These are phyloP conservation scores for Sideroxylon spinosum DNA, from an alignment of 179 eudicot species.

Conservation along the genomic window DNA sequence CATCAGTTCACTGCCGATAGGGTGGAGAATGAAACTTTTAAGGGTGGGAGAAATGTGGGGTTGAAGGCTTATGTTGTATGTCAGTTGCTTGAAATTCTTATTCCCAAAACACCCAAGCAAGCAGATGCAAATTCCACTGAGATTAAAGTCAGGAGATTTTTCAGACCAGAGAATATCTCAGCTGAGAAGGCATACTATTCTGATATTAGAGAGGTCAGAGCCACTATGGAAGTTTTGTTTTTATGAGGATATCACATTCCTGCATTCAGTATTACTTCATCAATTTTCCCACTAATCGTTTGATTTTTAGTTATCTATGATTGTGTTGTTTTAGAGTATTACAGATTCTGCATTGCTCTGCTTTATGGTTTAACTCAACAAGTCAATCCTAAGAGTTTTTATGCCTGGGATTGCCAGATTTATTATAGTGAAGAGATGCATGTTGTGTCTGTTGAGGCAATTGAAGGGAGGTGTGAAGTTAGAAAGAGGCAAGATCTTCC, in stretches of 20 bases:
- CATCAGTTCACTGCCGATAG: constrained; percentile 42
- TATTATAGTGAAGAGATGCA: constrained; percentile 67
- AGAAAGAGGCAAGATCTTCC: constrained; percentile 54
- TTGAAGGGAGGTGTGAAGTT: constrained; percentile 75
- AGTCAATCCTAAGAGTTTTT: neutral
- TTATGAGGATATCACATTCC: neutral
- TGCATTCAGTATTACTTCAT: neutral
- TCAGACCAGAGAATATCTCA: constrained; percentile 80
- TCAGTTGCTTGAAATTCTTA: constrained; percentile 55
- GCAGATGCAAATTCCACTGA: constrained; percentile 35
- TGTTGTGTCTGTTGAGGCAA: constrained; percentile 34
- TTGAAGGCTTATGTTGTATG: constrained; percentile 66
- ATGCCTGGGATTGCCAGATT: constrained; percentile 38
- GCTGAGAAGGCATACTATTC: constrained; percentile 75
- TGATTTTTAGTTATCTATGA: neutral
- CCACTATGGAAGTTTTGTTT: neutral
- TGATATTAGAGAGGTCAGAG: constrained; percentile 66
- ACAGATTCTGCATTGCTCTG: neutral
- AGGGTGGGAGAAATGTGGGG: constrained; percentile 83
- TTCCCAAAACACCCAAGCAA: constrained; percentile 38
- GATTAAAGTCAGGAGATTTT: constrained; percentile 64
- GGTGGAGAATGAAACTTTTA: constrained; percentile 42
- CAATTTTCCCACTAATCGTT: neutral
- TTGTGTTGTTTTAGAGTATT: neutral
- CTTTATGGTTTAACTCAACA: neutral